Evolutionary conservation across 768 basidiomycete genomes (phyloP).

Genomic region (Tephrocybe sp.): DNA sequence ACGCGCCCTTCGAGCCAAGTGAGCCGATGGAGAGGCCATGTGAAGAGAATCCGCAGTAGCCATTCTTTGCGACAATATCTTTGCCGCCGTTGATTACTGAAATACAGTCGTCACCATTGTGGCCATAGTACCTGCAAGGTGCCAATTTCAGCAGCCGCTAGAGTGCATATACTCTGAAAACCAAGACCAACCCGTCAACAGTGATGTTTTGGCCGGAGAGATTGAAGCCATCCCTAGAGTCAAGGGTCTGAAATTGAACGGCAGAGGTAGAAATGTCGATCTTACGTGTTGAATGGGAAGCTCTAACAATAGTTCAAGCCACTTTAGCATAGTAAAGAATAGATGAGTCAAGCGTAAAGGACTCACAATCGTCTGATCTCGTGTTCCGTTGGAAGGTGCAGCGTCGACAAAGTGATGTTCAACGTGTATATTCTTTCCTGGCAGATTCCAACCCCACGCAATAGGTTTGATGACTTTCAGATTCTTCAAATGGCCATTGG

Average conservation of each 20-base stretch:
- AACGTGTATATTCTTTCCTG: slow-evolving; percentile 35
- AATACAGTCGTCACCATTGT: slow-evolving; percentile 48
- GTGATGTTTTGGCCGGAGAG: slow-evolving; percentile 37
- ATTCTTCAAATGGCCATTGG: slow-evolving; percentile 32
- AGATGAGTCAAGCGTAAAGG: neutral
- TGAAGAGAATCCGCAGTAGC: slow-evolving; percentile 42
- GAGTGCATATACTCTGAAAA: neutral
- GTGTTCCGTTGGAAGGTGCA: slow-evolving; percentile 34
- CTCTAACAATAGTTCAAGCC: slow-evolving; percentile 20
- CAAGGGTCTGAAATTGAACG: neutral
- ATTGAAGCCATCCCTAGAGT: slow-evolving; percentile 30
- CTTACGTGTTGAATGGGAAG: slow-evolving; percentile 44
- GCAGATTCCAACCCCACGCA: slow-evolving; percentile 46
- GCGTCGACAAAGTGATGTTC: slow-evolving; percentile 40
- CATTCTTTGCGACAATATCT: slow-evolving; percentile 43
- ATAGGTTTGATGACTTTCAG: slow-evolving; percentile 46
- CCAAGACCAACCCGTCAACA: slow-evolving; percentile 32
- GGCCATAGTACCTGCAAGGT: slow-evolving; percentile 32
- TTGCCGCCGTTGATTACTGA: slow-evolving; percentile 43
- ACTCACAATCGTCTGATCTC: slow-evolving; percentile 31
- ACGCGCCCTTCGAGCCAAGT: slow-evolving; percentile 36
- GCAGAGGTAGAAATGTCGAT: slow-evolving; percentile 6
- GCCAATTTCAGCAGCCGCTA: too few species aligned
- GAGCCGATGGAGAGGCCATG: slow-evolving; percentile 49
- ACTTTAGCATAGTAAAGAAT: neutral